These are phyloP conservation scores for Populus nigra DNA, from an alignment of 345 rosid genomes.

Conservation along the genomic window DNA sequence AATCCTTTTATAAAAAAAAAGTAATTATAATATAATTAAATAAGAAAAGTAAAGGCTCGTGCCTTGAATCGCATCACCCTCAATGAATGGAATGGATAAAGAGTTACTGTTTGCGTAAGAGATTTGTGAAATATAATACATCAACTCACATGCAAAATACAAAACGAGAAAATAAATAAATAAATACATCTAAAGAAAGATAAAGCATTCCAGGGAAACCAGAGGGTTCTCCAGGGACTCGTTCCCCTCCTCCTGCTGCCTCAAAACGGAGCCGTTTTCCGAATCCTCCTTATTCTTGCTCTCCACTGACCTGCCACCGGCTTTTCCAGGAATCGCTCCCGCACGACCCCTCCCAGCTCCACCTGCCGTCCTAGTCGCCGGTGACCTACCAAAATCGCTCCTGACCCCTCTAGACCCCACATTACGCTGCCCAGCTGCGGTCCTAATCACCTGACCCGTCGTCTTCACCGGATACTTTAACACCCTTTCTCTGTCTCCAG, in stretches of 20 bases:
- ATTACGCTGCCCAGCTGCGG: constrained; percentile 20
- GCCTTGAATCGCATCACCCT: too few relatives aligned
- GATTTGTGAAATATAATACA: background rate
- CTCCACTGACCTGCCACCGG: constrained; percentile 17
- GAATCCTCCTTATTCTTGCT: constrained; percentile 13
- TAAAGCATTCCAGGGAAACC: constrained; percentile 80
- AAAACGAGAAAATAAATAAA: background rate
- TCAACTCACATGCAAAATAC: background rate
- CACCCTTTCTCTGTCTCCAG: constrained; percentile 23
- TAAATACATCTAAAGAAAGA: constrained; percentile 45
- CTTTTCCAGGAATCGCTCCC: constrained; percentile 11
- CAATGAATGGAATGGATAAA: background rate
- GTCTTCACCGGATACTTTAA: constrained; percentile 20
- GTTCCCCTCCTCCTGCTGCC: constrained; percentile 15
- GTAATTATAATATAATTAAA: too few relatives aligned
- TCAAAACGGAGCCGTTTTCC: constrained; percentile 22
- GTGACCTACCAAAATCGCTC: constrained; percentile 28
- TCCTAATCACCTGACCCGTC: constrained; percentile 17
- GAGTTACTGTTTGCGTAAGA: background rate
- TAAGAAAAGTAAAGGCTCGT: too few relatives aligned
- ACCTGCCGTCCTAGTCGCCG: constrained; percentile 5
- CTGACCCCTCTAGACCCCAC: constrained; percentile 34
- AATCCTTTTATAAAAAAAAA: too few relatives aligned
- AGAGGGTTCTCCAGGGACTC: constrained; percentile 59
- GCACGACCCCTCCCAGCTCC: constrained; percentile 7